Base-by-base conservation (phyloP, 2,329 filamentous ascomycete genomes). In the Botrytis tulipae region DNA sequence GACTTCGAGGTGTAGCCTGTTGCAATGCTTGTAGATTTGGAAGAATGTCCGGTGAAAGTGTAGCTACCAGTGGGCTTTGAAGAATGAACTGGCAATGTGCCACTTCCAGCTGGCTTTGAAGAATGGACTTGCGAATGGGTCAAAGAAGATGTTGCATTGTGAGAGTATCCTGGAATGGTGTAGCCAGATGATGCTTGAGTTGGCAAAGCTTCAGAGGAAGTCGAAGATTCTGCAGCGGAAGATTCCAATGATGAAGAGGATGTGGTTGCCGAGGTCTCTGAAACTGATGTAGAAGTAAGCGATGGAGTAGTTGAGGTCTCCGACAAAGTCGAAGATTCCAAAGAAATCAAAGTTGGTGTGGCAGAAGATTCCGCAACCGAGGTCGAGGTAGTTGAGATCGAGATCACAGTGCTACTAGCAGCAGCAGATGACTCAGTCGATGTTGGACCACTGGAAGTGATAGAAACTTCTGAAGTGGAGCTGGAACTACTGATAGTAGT, bases 401-500 rank as follows among this genome's bases (percentile, higher is more conserved):
- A 46, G 40, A 20, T 66, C 40, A 44, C 48, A 51, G 44, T 67
- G 46, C 29, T 40, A 37, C 65, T 51, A 16, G 51, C 16, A 7
- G 68, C 62, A 29, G 66, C 10, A n/a, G 48, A 63, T 16, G 44
- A 51, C 9, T 37, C 65, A 18, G 42, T 67, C n/a, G 73, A 73
- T 25, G 60, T 62, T 16, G 65, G 46, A 1, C 44, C n/a, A 59
- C 40, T 66, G 44, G 46, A 54, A 29, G 51, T 62, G n/a, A 44
- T 63, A 10, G 68, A 59, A 44, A 44, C 57, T 35, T 63, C 42
- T 3, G 60, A 54, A n/a, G 66, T 61, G n/a, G 59, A 71, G n/a
- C 65, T 74, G 6, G 70, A 73, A 67, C 65, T 67, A 42, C 63
- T 51, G 12, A 29, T 9, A 10, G 54, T 65, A 20, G 69, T 60